A percentile compares a stretch with the other conserved stretches of the same genome.
These are phyloP conservation scores for Termitomyces sp. DNA, from an alignment of 768 basidiomycete species.

Conservation along the genomic window DNA sequence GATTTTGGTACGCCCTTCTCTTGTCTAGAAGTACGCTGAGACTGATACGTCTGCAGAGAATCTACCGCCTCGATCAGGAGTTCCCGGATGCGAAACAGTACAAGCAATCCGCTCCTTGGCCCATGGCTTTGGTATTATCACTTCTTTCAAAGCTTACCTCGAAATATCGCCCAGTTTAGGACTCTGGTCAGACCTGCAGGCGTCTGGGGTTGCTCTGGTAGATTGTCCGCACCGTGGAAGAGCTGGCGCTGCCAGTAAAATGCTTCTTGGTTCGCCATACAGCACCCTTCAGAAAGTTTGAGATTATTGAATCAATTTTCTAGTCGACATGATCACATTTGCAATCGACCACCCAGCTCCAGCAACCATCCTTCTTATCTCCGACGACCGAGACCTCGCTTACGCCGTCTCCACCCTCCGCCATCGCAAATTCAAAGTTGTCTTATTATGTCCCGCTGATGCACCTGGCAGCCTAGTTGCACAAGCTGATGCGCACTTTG, in stretches of 20 bases:
- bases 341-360: constrained; percentile 39
- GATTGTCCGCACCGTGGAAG: constrained; percentile 31
- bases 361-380: constrained; percentile 40
- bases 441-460: constrained; percentile 34
- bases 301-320: neutral
- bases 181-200: constrained; percentile 37
- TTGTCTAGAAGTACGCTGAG: neutral
- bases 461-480: constrained; percentile 31
- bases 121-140: constrained; percentile 39
- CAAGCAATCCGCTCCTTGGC: constrained; percentile 39
- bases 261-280: constrained; percentile 37
- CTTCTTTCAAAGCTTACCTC: constrained; percentile 48
- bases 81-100: constrained; percentile 35
- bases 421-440: constrained; percentile 29
- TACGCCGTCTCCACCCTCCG: constrained; percentile 38
- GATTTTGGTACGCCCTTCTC: constrained; percentile 16
- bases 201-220: constrained; percentile 38
- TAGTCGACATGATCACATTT: constrained; percentile 22
- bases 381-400: constrained; percentile 38
- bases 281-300: neutral
- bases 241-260: constrained; percentile 41
- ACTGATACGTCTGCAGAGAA: constrained; percentile 24
- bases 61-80: constrained; percentile 25
- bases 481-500: constrained; percentile 41
- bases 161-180: constrained; percentile 32